Evolutionary conservation across 306 rosid genomes (phyloP).

Genomic region (Amphicarpaea edgeworthii): DNA sequence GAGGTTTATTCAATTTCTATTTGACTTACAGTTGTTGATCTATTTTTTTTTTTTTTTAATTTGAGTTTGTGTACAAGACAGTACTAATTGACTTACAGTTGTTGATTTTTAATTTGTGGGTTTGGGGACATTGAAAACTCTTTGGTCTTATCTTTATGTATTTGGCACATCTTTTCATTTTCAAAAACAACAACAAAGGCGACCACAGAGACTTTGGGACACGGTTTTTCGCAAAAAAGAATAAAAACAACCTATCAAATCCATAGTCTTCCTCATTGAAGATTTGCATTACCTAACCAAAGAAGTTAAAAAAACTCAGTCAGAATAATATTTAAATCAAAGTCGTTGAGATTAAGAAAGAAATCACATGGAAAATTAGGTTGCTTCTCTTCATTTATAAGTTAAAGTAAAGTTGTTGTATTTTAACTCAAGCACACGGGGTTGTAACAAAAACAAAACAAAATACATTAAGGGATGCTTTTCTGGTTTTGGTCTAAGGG

Average conservation of each 20-base stretch:
- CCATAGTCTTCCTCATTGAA: background rate
- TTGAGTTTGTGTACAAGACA: too few relatives aligned
- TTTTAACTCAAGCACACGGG: background rate
- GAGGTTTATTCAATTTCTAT: background rate
- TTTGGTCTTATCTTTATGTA: background rate
- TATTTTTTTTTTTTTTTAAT: too few relatives aligned
- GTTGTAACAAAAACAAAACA: too few relatives aligned
- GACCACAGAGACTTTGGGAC: conserved; percentile 17
- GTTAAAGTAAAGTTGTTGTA: background rate
- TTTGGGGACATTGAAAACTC: background rate
- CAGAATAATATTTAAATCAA: background rate
- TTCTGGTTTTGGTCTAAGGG: too few relatives aligned
- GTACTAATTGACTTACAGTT: background rate
- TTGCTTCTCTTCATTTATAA: background rate
- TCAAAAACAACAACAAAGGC: conserved; percentile 13
- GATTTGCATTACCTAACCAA: conserved; percentile 33
- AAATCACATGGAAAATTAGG: background rate
- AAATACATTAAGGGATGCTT: too few relatives aligned
- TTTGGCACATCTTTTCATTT: background rate
- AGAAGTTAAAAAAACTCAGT: background rate
- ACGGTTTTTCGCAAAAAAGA: background rate
- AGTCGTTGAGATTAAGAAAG: conserved; percentile 26
- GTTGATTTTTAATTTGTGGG: background rate
- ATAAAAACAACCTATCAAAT: background rate
- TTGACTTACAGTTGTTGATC: background rate